Evolutionary conservation across 805 yeast genomes (phyloP), one percentile per base, ranked within the genome.

Genomic region (Tetrapisispora pingtungensis): DNA sequence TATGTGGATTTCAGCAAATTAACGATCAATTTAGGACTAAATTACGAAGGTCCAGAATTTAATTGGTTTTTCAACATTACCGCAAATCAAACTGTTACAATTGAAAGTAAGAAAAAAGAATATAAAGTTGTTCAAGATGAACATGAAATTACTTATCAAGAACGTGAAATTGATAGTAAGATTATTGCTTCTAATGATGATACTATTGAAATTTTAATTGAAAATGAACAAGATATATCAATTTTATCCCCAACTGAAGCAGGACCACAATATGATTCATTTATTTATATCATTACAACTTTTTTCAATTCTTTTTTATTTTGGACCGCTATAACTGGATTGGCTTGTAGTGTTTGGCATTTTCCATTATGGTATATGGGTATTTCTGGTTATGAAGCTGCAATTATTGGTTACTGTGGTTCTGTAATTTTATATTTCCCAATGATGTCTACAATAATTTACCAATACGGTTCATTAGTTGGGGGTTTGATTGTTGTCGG

Each of bases 301-400:
- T 59, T 72, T 14, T 58, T 77, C 56, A 88, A 89, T 59, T 73
- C 90, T 3, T 81, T 78, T 58, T 71, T 86, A 45, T 86, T 85
- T 61, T 93, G 97, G 96, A 73, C 97, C 0, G 80, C 80, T 19
- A 50, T 78, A 36, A 84, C 97, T 3, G 77, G 96, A 0, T 69
- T 93, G 47, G 82, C 87, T 36, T 74, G 93, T 45, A 80, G 93
- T 57, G 80, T 93, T 41, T 93, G 98, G 98, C 86, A 85, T 68
- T 93, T 93, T 72, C 98, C 98, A 10, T 70, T 93, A 49, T 93
- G 98, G 98, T 77, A 84, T 59, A 88, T 93, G 97, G 97, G 97
- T 7, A 82, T 93, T 37, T 84, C 95, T 1, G 98, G 98, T 4
- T 89, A 84, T 61, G 98, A 93, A 65, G 83, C 83, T 0, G 73